These are phyloP conservation scores for Neofusicoccum cordaticola DNA, from an alignment of 2,329 filamentous ascomycete species.

Conservation along the genomic window DNA sequence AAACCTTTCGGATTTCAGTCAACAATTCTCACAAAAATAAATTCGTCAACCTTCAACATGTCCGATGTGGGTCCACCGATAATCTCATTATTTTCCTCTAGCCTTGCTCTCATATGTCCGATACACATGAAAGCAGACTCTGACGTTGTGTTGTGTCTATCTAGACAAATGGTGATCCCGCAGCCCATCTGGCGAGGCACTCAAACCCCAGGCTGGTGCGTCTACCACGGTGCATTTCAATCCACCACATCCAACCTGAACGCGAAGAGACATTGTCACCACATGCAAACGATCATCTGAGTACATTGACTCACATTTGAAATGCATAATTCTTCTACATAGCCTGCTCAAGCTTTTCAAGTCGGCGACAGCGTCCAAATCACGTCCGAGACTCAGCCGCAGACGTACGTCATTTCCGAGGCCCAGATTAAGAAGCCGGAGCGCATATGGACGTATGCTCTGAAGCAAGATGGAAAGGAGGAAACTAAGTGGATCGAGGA, in stretches of 20 bases:
- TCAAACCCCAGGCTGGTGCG: conserved; percentile 15
- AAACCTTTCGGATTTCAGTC: background rate
- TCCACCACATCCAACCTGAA: background rate
- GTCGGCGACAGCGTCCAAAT: background rate
- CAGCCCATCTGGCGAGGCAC: background rate
- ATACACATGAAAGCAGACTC: background rate
- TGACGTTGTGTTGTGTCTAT: background rate
- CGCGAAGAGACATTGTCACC: too few species aligned
- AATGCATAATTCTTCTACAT: too few species aligned
- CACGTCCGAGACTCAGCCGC: background rate
- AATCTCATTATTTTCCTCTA: background rate
- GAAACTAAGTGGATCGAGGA: background rate
- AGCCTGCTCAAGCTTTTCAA: conserved; percentile 1
- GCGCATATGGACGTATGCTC: background rate
- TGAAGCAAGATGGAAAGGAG: background rate
- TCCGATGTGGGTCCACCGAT: background rate
- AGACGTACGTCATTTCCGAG: background rate
- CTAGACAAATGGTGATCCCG: background rate
- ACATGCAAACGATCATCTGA: too few species aligned
- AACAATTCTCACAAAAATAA: background rate
- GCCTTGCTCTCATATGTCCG: too few species aligned
- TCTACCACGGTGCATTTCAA: background rate
- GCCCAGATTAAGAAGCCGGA: background rate
- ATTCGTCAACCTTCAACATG: background rate
- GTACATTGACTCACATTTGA: too few species aligned